Evolutionary conservation across 257 asterid species (phyloP).

Genomic region (Solanum virginianum): DNA sequence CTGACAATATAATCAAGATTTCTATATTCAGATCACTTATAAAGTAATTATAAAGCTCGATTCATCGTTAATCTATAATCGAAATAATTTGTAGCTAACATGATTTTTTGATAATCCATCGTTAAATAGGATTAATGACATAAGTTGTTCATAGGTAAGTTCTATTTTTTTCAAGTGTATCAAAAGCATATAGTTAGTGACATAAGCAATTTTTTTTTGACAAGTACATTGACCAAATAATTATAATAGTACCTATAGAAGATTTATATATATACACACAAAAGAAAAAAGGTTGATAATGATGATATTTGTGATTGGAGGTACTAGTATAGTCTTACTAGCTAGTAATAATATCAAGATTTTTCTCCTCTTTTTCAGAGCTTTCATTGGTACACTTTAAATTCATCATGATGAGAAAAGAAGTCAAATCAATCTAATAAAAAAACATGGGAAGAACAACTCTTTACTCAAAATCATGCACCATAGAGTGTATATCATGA

Average conservation of each 20-base stretch:
- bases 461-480: slow-evolving; percentile 9
- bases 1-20: neutral
- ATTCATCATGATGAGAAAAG: neutral
- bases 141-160: neutral
- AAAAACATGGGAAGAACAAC: neutral
- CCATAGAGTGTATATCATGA: neutral
- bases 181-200: neutral
- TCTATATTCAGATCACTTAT: neutral
- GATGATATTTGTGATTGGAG: neutral
- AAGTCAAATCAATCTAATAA: neutral
- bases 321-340: neutral
- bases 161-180: neutral
- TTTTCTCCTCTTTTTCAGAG: neutral
- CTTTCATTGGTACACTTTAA: neutral
- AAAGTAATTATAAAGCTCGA: neutral
- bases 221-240: neutral
- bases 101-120: neutral
- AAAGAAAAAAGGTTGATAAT: neutral
- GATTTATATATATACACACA: neutral
- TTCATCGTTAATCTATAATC: neutral
- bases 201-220: neutral
- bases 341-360: neutral
- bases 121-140: neutral
- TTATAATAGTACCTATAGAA: neutral
- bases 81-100: neutral